Base-by-base conservation (phyloP, 208 protist genomes). In the Angomonas ambiguus region DNA sequence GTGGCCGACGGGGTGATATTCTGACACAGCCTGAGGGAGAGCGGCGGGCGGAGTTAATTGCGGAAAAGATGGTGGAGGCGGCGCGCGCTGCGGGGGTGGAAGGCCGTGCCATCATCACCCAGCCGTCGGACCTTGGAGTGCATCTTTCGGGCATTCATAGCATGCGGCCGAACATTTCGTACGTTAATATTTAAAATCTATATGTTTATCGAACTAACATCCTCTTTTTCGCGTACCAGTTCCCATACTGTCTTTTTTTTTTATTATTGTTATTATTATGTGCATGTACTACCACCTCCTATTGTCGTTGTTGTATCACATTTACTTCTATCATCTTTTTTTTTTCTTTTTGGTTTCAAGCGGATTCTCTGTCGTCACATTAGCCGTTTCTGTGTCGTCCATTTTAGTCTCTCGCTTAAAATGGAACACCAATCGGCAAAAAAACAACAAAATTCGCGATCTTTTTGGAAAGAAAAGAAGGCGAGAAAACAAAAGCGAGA, bases 91-190 rank as follows among this genome's bases (percentile, higher is more conserved):
- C 65, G 1, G 85, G 82, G 16, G 86, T 95, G 27, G 33, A 41
- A 1, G 89, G 89, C 1, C 81, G 83, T 6, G 78, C 73, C 32
- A 82, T 93, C 62, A 92, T 95, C 70, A 95, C 89, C n/a, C 70
- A 77, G 16, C 84, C 85, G 0, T 92, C 86, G 0, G 80, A 93
- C 51, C 65, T 87, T 24, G 89, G 89, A 24, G 83, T 77, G 0
- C 89, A 95, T 55, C 56, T 90, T 55, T 71, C 76, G 24, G 86
- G 86, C 49, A 80, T 80, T 0, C 69, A 67, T 20, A 69, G 67
- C 67, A 34, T 72, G n/a, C 67, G 62, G 32, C 59, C 69, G 4
- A 75, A 83, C 61, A 82, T 86, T 32, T 48, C 24, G 27, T 76
- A 76, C 71, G 51, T 76, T 51, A 71, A 66, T 31, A 76, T 71